Evolutionary conservation across 495 filamentous ascomycete genomes (phyloP), one percentile per base, ranked within the genome.

Genomic region (Viridothelium virens): DNA sequence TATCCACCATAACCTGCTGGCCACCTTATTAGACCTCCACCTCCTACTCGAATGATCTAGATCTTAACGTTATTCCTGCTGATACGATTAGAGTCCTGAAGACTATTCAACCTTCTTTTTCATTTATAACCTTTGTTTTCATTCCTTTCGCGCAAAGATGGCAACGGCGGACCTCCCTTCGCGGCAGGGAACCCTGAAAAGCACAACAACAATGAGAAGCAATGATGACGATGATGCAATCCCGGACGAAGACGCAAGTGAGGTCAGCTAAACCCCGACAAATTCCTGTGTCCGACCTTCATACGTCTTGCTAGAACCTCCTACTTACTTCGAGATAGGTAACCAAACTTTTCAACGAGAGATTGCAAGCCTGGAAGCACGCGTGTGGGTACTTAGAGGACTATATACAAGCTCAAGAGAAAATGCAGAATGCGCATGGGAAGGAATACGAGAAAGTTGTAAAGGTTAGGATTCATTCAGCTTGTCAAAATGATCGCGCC

Each of bases 361-460:
- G 94, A 65, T 82, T 97, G 64, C 86, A 86, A 69, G 95, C 95
- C 41, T 98, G 91, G 89, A 98, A 97, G 73, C 95, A 98, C 74
- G 90, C 91, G 68, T 89, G 91, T 64, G 89, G 79, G 63, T 92
- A 96, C 74, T 78, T 98, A 37, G 92, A 97, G 76, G 89, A 92
- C 62, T 98, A 97, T 74, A 83, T 98, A 68, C 76, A 78, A 47
- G 85, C 87, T 11, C 90, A 89, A 33, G 91, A 96, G 74, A 96
- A 91, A 80, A 78, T 90, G 47, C 85, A 96, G 69, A 90, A 86
- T 76, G 83, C 84, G 14, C 86, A 96, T 68, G 86, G 90, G 38
- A 97, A 97, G 81, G 94, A 97, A 74, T 94, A 96, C 71, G 92
- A 97, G 82, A 93, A 89, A 77, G 86, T 96, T 36, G 76, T 97